Percentiles rank a stretch among this genome's conserved stretches.
Evolutionary conservation across 345 rosid species (phyloP).

Genomic region (Erucastrum elatum): DNA sequence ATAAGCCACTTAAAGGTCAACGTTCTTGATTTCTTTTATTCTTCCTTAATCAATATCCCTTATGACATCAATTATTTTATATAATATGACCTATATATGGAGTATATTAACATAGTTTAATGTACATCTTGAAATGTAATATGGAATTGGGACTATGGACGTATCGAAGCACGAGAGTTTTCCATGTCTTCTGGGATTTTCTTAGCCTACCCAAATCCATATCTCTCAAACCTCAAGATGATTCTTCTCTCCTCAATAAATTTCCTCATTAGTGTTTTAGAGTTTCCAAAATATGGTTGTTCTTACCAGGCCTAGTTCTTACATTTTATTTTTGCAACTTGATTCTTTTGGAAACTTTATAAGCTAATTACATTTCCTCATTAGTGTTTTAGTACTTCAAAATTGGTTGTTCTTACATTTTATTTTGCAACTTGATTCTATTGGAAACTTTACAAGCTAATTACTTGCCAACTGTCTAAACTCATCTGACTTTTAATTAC

Average conservation of each 20-base stretch:
- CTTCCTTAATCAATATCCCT: constrained; percentile 22
- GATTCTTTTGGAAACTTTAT: constrained; percentile 4
- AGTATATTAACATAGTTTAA: constrained; percentile 1
- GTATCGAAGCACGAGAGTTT: constrained; percentile 60
- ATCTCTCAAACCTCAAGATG: constrained; percentile 40
- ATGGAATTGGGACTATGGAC: constrained; percentile 21
- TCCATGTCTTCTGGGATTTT: constrained; percentile 84
- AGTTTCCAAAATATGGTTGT: constrained; percentile 27
- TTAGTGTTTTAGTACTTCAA: constrained; percentile 34
- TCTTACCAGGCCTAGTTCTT: constrained; percentile 1
- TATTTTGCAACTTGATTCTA: constrained; percentile 28
- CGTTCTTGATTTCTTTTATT: constrained; percentile 34
- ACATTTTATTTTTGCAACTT: constrained; percentile 27
- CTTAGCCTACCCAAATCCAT: constrained; percentile 45
- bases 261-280: constrained; percentile 36
- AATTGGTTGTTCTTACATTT: constrained; percentile 22
- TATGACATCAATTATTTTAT: constrained; percentile 28
- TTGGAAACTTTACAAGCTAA: constrained; percentile 13
- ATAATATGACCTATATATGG: constrained; percentile 14
- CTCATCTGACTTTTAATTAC: not conserved
- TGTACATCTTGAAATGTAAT: constrained; percentile 8
- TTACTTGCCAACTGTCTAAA: constrained; percentile 7
- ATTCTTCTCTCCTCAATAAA: constrained; percentile 36
- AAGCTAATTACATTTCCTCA: not conserved
- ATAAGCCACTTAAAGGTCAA: constrained; percentile 49